Conservation (phyloP, 2,329 filamentous ascomycete species). For the Drechslera avenae region DNA sequence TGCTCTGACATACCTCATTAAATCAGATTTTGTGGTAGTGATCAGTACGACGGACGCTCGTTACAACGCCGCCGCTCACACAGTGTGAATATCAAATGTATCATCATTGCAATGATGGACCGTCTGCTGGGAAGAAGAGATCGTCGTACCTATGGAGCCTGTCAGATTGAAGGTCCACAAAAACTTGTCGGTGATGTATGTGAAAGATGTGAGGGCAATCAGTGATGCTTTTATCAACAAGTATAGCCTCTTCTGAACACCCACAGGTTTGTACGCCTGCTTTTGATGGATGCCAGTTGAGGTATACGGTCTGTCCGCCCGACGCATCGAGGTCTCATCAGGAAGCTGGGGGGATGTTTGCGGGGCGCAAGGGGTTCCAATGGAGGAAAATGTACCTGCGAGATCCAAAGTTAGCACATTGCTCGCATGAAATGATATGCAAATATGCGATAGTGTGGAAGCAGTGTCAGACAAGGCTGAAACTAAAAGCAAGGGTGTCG, state of each 20-base stretch:
- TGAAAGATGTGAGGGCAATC: slow-evolving; percentile 48
- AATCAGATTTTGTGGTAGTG: slow-evolving; percentile 71
- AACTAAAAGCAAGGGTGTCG: slow-evolving; percentile 67
- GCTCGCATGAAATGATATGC: slow-evolving; percentile 15
- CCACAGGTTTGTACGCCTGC: slow-evolving; percentile 69
- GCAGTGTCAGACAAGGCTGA: slow-evolving; percentile 70
- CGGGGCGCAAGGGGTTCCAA: slow-evolving; percentile 19
- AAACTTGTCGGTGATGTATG: slow-evolving; percentile 4
- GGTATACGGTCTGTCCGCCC: slow-evolving; percentile 68
- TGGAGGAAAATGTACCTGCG: slow-evolving; percentile 40
- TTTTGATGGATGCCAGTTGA: slow-evolving; percentile 57
- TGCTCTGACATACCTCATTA: slow-evolving; percentile 62
- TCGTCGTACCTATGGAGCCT: slow-evolving; percentile 40
- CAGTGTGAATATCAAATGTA: slow-evolving; percentile 69
- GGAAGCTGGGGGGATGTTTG: slow-evolving; percentile 36
- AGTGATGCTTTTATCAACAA: slow-evolving; percentile 75
- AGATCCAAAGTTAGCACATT: slow-evolving; percentile 33
- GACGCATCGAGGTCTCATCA: slow-evolving; percentile 71
- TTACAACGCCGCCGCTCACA: slow-evolving; percentile 63
- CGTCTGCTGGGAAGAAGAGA: slow-evolving; percentile 43
- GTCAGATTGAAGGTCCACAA: slow-evolving; percentile 18
- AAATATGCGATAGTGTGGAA: slow-evolving; percentile 17
- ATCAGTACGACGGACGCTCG: slow-evolving; percentile 59
- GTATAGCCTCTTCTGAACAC: slow-evolving; percentile 58
- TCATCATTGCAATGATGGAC: slow-evolving; percentile 64